Evolutionary conservation across 306 rosid species (phyloP).

Genomic region (Quercus dentata): DNA sequence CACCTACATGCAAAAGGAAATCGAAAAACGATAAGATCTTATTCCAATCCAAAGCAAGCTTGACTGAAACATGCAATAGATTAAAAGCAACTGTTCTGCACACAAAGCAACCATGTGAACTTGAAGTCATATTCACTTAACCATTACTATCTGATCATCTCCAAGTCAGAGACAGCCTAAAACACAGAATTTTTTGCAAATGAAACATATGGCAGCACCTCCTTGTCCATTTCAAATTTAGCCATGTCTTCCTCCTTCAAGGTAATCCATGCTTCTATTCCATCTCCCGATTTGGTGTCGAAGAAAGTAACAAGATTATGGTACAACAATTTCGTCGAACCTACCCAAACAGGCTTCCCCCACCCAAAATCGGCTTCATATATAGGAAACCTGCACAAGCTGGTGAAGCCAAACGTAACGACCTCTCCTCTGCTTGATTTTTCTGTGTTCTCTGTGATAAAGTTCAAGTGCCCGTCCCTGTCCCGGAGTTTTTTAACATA

Average conservation of each 20-base stretch:
- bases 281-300: slow-evolving; percentile 20
- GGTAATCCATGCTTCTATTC: slow-evolving; percentile 32
- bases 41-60: too few species aligned
- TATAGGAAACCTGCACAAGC: slow-evolving; percentile 33
- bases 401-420: slow-evolving; percentile 29
- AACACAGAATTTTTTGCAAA: not conserved
- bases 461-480: not conserved
- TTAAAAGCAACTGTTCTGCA: too few species aligned
- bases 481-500: slow-evolving; percentile 2
- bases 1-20: too few species aligned
- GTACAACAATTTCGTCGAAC: slow-evolving; percentile 7
- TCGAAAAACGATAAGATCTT: too few species aligned
- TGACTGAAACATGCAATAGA: too few species aligned
- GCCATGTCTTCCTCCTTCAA: slow-evolving; percentile 32
- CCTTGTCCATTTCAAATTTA: slow-evolving; percentile 26
- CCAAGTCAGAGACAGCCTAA: too few species aligned
- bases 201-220: slow-evolving; percentile 16
- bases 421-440: slow-evolving; percentile 7
- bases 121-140: too few species aligned
- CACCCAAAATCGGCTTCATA: slow-evolving; percentile 36
- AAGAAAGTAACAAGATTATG: slow-evolving; percentile 24
- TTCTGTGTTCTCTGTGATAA: not conserved
- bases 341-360: slow-evolving; percentile 32
- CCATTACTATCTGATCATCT: too few species aligned
- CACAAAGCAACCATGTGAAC: too few species aligned